Evolutionary conservation across 192 early-diverging fungal species (phyloP).

Genomic region (Dispira simplex): DNA sequence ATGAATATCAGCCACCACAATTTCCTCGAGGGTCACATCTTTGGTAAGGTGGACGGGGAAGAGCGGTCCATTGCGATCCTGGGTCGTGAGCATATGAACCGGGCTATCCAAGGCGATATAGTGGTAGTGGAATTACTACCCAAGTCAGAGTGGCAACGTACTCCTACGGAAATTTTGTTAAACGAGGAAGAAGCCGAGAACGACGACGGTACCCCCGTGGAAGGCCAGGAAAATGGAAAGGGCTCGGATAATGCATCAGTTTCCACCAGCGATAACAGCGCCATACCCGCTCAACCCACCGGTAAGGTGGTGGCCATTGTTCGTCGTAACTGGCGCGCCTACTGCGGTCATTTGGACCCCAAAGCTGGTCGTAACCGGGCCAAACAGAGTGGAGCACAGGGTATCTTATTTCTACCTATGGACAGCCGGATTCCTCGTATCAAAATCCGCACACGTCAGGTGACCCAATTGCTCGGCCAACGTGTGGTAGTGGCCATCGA

Average conservation of each 20-base stretch:
- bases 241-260: constrained; percentile 13
- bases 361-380: constrained; percentile 39
- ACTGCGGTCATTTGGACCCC: constrained; percentile 81
- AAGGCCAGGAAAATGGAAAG: constrained; percentile 7
- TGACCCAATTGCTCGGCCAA: constrained; percentile 53
- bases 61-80: constrained; percentile 61
- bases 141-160: constrained; percentile 64
- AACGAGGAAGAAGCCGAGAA: constrained; percentile 57
- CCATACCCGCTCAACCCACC: constrained; percentile 38
- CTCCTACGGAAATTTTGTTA: constrained; percentile 50
- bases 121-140: constrained; percentile 82
- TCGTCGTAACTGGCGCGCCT: constrained; percentile 86
- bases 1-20: constrained; percentile 77
- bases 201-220: constrained; percentile 29
- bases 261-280: neutral
- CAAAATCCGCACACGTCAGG: constrained; percentile 82
- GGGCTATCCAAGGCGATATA: constrained; percentile 82
- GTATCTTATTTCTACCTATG: constrained; percentile 77
- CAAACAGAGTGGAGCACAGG: constrained; percentile 32
- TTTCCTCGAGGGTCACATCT: constrained; percentile 70
- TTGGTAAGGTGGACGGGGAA: constrained; percentile 56
- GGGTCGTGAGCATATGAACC: constrained; percentile 74
- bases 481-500: constrained; percentile 91
- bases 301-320: constrained; percentile 86
- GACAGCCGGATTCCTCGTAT: constrained; percentile 92